Base-by-base conservation (phyloP, 2,329 filamentous ascomycete species). In the Claviceps sp. region DNA sequence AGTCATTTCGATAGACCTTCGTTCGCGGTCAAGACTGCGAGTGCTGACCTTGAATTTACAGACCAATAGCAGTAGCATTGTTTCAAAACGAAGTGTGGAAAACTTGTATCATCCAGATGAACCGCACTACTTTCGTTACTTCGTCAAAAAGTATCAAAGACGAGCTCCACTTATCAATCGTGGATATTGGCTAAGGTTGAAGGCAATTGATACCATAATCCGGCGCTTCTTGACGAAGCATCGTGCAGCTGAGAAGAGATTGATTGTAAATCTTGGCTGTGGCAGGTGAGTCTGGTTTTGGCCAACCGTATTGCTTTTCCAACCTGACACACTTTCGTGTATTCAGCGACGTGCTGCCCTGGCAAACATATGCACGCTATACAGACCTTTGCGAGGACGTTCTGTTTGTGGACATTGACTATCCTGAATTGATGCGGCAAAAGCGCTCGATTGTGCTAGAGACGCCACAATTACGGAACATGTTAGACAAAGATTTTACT, bases 51-150 rank as follows among this genome's bases (percentile, higher is more conserved):
- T 7, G 37, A 36, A 30, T 13, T 13, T 24, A 4, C 20, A 87
- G 79, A 96, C 89, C 53, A 95, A 95, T 65, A 90, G 83, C 64
- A 91, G 87, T 67, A 94, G 87, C 62, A 95, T 95, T 59, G 84
- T 90, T 16, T 95, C 89, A 14, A 96, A 96, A 65, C 76, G 89
- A 58, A 93, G 89, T 60, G 90, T 96, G n/a, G 89, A 95, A 63
- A 84, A 84, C 59, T 72, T 95, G 14, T 96, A 96, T 66, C 84
- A 87, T 62, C 76, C 84, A 16, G 61, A 80, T 55, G 82, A 94
- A 61, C 79, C 85, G 30, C 86, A 94, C 64, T 95, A 87, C 71
- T 91, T 93, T 59, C 84, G 86, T 47, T 84, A 88, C 63, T 96
- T 96, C 66, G 88, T 95, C 37, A 83, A 79, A 58, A 94, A 90